These are phyloP conservation scores for Aureococcus anophagefferens DNA, from an alignment of 108 stramenopile genomes.

Conservation along the genomic window DNA sequence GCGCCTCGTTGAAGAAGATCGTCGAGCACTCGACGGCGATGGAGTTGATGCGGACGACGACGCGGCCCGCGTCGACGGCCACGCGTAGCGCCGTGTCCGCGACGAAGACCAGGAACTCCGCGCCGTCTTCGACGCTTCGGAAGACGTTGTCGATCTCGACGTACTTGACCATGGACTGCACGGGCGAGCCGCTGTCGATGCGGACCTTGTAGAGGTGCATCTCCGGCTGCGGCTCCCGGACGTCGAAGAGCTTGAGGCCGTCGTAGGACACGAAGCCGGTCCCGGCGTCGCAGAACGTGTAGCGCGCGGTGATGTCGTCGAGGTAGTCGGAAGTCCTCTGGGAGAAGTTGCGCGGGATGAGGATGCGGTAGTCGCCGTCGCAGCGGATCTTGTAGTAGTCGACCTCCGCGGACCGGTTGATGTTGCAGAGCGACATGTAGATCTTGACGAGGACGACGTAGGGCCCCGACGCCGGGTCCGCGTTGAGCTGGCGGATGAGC, in stretches of 20 bases:
- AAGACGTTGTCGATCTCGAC: constrained; percentile 46
- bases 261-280: constrained; percentile 43
- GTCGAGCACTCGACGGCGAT: constrained; percentile 37
- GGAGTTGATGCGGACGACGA: constrained; percentile 40
- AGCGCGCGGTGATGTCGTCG: constrained; percentile 30
- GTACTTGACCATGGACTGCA: constrained; percentile 49
- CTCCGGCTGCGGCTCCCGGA: constrained; percentile 40
- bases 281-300: constrained; percentile 40
- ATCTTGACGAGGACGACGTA: constrained; percentile 46
- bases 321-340: constrained; percentile 40
- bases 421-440: constrained; percentile 46
- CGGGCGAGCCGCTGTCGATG: constrained; percentile 23
- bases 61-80: constrained; percentile 23
- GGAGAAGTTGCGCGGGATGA: constrained; percentile 44
- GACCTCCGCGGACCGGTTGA: constrained; percentile 51
- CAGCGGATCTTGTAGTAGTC: constrained; percentile 44
- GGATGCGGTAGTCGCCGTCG: constrained; percentile 36
- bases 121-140: constrained; percentile 14
- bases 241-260: constrained; percentile 39
- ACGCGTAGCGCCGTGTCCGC: constrained; percentile 38
- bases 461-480: constrained; percentile 42
- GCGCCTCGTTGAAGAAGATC: constrained; percentile 45
- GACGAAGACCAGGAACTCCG: constrained; percentile 47
- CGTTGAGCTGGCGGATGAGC: constrained; percentile 38
- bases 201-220: constrained; percentile 42